phyloP scores from a whole-genome alignment of 2,329 filamentous ascomycete genomes.

The Diaporthe eres region DNA sequence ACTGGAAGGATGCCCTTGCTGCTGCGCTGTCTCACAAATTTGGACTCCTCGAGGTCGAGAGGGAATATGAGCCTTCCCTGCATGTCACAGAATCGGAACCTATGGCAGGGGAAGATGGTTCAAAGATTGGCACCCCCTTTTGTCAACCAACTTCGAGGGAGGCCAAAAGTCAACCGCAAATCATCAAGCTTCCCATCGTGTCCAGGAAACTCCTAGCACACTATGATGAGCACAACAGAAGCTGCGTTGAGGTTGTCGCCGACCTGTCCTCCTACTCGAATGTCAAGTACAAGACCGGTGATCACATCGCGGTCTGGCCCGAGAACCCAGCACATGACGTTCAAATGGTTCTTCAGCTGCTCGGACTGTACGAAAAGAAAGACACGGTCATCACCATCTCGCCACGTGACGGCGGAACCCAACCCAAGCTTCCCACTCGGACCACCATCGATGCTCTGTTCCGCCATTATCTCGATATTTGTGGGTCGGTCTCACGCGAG shows the following conservation, averaged over 20 bases:
- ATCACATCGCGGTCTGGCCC: not conserved
- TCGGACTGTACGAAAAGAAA: not conserved
- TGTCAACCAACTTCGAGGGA: not conserved
- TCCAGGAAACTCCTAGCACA: not conserved
- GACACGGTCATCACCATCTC: not conserved
- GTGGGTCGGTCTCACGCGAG: not conserved
- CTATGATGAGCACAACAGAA: not conserved
- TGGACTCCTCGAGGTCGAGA: not conserved
- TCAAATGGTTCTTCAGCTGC: not conserved
- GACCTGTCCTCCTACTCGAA: not conserved
- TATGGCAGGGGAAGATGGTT: not conserved
- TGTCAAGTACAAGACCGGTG: not conserved
- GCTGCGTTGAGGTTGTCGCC: not conserved
- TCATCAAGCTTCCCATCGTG: not conserved
- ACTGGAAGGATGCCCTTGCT: not conserved
- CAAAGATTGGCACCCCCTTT: not conserved
- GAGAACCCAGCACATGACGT: not conserved
- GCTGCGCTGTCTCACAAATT: not conserved
- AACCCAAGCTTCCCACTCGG: not conserved
- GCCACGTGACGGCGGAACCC: not conserved
- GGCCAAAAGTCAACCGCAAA: not conserved
- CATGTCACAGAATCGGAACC: not conserved
- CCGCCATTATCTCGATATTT: not conserved
- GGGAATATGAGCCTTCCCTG: not conserved
- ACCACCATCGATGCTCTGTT: not conserved